These are phyloP conservation scores for Hanseniaspora uvarum DNA, from an alignment of 1,139 yeast genomes.

Conservation along the genomic window DNA sequence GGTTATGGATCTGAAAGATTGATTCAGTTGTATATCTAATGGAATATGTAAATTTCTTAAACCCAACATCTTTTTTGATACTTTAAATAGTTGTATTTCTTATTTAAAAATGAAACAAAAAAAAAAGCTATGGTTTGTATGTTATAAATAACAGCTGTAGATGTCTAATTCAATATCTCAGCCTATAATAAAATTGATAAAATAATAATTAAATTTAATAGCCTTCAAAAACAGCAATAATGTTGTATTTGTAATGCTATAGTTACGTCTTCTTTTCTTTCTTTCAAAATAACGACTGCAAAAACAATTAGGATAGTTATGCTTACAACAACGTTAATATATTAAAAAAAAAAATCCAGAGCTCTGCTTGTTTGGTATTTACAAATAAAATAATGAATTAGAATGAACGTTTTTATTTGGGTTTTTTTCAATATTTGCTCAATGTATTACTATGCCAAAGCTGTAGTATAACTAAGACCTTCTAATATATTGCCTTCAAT, in stretches of 20 bases:
- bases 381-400: not conserved
- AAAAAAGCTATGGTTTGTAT: too few species aligned
- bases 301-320: not conserved
- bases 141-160: not conserved
- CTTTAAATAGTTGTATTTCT: not conserved
- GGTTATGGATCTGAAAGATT: not conserved
- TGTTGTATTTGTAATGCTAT: not conserved
- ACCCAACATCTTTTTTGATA: slow-evolving; percentile 1
- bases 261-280: not conserved
- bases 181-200: too few species aligned
- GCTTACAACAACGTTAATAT: not conserved
- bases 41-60: not conserved
- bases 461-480: not conserved
- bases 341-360: too few species aligned
- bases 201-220: too few species aligned
- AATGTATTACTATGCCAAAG: too few species aligned
- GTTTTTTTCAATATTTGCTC: not conserved
- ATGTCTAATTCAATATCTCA: not conserved
- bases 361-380: too few species aligned
- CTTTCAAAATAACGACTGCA: not conserved
- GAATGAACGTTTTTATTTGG: not conserved
- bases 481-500: too few species aligned
- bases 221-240: too few species aligned
- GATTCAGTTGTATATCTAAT: not conserved
- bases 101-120: too few species aligned